Evolutionary conservation across 805 yeast species (phyloP), one percentile per base, ranked within the genome.

Genomic region (Candida sakaeoensis): DNA sequence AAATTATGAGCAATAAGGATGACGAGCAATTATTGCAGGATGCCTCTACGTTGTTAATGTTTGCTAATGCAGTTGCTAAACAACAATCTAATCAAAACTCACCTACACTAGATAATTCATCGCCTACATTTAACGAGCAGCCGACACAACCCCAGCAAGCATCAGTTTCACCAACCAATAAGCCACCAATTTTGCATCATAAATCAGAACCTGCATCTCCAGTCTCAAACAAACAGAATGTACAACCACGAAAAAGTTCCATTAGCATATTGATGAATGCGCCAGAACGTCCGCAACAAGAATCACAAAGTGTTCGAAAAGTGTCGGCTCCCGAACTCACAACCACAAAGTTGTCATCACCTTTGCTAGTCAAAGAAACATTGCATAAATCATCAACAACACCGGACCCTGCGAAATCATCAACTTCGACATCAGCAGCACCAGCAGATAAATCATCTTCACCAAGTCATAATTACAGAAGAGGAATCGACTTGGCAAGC

Each of bases 31-130:
- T 68, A 24, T 58, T 78, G 8, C 80, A 77, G 47, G 83, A 79
- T 60, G 83, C 85, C 1, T 75, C 82, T 13, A 75, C 82, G 16
- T 59, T 79, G 34, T 61, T 79, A 40, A 72, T 77, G 81, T 77
- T 79, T 52, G 80, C 82, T 17, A 77, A 70, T 48, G 72, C 70
- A 13, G 79, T 74, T 3, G 74, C 74, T 13, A 65, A 68, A 37
- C 74, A 68, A 39, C 66, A 58, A 30, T 19, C 33, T 3, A 60
- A 55, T 25, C 47, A 37, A 23, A 41, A 33, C 13, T 25, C 33
- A 9, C 41, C 44, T 8, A 26, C 38, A 16, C 14, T 25, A 12
- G 30, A 16, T 16, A 17, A 24, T 12, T 8, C 43, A 29, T 4
- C 39, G 16, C 4, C 37, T 23, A n/a, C 34, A 16, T 9, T 36